Percentiles rank a stretch among this genome's conserved stretches.
Evolutionary conservation across 257 asterid genomes (phyloP).

Genomic region (Solanum bulbocastanum): DNA sequence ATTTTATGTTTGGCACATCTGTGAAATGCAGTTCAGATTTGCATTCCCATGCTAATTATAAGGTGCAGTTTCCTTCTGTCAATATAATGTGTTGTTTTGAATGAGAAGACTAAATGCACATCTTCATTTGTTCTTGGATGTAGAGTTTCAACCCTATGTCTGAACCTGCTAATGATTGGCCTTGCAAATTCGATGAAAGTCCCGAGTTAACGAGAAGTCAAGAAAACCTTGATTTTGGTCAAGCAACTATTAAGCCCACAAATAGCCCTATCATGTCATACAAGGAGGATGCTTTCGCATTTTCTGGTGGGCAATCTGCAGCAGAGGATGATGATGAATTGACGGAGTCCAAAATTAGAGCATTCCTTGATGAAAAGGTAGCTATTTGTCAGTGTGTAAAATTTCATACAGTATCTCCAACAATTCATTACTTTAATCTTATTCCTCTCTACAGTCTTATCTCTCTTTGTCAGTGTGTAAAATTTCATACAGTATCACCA

Average conservation of each 20-base stretch:
- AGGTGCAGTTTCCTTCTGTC: constrained; percentile 38
- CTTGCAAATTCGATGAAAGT: constrained; percentile 66
- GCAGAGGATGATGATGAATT: constrained; percentile 81
- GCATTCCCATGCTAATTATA: constrained; percentile 46
- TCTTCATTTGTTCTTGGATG: neutral
- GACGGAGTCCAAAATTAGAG: constrained; percentile 84
- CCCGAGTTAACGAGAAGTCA: constrained; percentile 42
- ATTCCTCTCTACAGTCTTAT: neutral
- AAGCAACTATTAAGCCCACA: constrained; percentile 25
- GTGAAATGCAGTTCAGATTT: constrained; percentile 32
- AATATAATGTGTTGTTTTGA: neutral
- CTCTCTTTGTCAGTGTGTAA: neutral
- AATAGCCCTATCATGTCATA: constrained; percentile 27
- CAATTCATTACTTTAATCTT: neutral
- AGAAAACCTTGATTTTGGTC: constrained; percentile 29
- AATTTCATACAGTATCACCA: neutral
- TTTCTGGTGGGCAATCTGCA: constrained; percentile 47
- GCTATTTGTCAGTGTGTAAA: neutral
- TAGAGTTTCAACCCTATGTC: constrained; percentile 92
- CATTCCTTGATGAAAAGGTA: constrained; percentile 94
- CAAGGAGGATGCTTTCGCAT: constrained; percentile 57
- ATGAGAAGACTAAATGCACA: neutral
- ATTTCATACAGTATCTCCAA: neutral
- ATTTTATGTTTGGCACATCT: constrained; percentile 50
- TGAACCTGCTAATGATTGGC: constrained; percentile 80